Conservation (phyloP, 2,329 filamentous ascomycete genomes). For the Fusarium zealandicum region DNA sequence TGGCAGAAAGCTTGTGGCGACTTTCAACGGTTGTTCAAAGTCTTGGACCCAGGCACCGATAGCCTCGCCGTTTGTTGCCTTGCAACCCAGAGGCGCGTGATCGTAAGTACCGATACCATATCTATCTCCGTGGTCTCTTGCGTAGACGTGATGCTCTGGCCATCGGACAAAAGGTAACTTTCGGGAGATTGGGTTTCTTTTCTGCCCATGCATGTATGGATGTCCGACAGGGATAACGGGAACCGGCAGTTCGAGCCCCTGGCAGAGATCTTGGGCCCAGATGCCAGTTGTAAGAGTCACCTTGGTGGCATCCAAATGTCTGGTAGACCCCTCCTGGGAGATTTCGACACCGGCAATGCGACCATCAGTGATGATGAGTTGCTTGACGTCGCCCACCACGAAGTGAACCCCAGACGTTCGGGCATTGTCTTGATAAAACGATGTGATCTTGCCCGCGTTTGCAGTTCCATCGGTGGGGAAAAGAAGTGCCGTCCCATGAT, state of each 20-base stretch:
- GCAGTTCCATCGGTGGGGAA: constrained; percentile 34
- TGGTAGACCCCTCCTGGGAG: background rate
- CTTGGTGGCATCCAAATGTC: constrained; percentile 21
- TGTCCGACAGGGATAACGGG: constrained; percentile 37
- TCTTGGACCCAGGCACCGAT: constrained; percentile 27
- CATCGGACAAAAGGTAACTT: constrained; percentile 29
- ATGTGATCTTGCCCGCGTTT: constrained; percentile 23
- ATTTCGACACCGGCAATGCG: constrained; percentile 16
- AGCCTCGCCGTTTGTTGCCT: constrained; percentile 10
- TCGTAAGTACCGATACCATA: constrained; percentile 37
- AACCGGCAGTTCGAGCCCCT: constrained; percentile 20
- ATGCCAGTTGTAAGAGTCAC: constrained; percentile 36
- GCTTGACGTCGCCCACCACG: constrained; percentile 21
- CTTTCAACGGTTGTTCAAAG: constrained; percentile 27
- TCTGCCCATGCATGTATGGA: constrained; percentile 29
- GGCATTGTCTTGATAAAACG: constrained; percentile 27
- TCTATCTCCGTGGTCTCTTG: constrained; percentile 31
- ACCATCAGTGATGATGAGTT: background rate
- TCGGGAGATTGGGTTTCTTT: background rate
- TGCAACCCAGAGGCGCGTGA: constrained; percentile 23
- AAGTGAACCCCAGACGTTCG: constrained; percentile 16
- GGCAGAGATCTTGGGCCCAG: constrained; percentile 33
- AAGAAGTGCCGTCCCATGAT: constrained; percentile 17
- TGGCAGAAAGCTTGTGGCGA: constrained; percentile 21
- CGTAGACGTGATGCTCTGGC: constrained; percentile 36